A percentile compares a stretch with the other conserved stretches of the same genome.
These are phyloP conservation scores for Claviceps sp. DNA, from an alignment of 2,329 filamentous ascomycete genomes.

Conservation along the genomic window DNA sequence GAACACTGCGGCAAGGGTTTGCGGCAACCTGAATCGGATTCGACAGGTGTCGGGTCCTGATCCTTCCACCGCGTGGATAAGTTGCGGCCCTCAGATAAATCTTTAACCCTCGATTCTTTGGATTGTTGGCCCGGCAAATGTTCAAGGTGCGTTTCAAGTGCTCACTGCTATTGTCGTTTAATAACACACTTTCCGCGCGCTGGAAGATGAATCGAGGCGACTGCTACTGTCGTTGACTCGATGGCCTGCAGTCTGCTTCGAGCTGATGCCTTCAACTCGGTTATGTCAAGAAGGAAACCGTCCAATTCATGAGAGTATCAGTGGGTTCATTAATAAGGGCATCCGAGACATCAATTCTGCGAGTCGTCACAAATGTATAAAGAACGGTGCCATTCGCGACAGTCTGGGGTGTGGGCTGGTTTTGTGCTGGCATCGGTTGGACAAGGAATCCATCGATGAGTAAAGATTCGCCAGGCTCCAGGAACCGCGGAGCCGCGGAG, in stretches of 20 bases:
- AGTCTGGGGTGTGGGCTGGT: constrained; percentile 11
- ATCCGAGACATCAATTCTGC: not conserved
- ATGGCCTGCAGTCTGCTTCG: not conserved
- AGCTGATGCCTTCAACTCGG: not conserved
- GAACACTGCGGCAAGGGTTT: constrained; percentile 12
- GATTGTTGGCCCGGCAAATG: not conserved
- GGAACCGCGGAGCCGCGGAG: not conserved
- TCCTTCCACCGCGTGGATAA: not conserved
- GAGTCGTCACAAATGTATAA: not conserved
- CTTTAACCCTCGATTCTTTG: no score
- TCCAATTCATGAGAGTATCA: not conserved
- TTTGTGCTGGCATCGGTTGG: constrained; percentile 9
- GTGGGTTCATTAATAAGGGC: not conserved
- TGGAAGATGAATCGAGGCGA: not conserved
- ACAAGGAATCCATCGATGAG: constrained; percentile 3
- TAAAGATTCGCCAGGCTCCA: constrained; percentile 6
- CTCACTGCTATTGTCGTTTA: no score
- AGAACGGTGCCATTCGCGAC: not conserved
- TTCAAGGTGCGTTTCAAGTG: not conserved
- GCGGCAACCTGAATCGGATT: not conserved
- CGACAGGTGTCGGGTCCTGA: not conserved
- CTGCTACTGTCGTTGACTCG: not conserved
- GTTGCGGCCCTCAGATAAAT: not conserved
- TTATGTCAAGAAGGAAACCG: not conserved
- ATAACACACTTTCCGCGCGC: not conserved